Base-by-base conservation (phyloP, 352 stramenopile genomes). In the Phytophthora pinifolia region DNA sequence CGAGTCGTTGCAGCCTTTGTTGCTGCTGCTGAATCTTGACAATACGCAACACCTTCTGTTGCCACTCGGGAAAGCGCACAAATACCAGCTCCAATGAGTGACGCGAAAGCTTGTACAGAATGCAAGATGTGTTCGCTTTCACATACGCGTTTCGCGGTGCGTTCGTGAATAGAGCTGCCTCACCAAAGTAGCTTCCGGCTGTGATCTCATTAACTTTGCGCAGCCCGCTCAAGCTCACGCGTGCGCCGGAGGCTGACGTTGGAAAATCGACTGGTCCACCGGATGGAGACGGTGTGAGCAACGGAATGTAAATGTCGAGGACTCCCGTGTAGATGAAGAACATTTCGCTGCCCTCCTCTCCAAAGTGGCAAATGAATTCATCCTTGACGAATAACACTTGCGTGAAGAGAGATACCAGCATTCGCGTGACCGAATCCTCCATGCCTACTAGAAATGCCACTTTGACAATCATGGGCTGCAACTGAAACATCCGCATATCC, bases 391-490 rank as follows among this genome's bases (percentile, higher is more conserved):
- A 77, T 22, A 87, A 43, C 4, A 77, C 71, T 60, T 87, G 76
- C 5, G 67, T 82, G 45, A 87, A 80, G 17, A 79, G 67, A 1
- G 65, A 73, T 4, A 85, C 72, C 9, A 87, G 68, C 74, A 84
- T 82, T 3, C 74, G 58, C 32, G 73, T 83, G 20, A 85, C 71
- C 2, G 67, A 69, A 46, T 77, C 72, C 22, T 78, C 70, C 74
- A 78, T 79, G 14, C 67, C 70, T 2, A 74, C 62, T n/a, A 87
- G 72, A 47, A 85, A 87, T 12, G 74, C 72, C 15, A 88, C 77
- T 43, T 88, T 86, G 4, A 84, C 72, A 14, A 88, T 79, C 75
- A 88, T 88, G 1, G 77, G 65, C 18, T 83, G 70, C 36, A 88
- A 44, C 22, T 86, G 72, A 42, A 88, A 83, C 62, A 86, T 73